Evolutionary conservation across 257 asterid species (phyloP).

Genomic region (Forsythia suspensa): DNA sequence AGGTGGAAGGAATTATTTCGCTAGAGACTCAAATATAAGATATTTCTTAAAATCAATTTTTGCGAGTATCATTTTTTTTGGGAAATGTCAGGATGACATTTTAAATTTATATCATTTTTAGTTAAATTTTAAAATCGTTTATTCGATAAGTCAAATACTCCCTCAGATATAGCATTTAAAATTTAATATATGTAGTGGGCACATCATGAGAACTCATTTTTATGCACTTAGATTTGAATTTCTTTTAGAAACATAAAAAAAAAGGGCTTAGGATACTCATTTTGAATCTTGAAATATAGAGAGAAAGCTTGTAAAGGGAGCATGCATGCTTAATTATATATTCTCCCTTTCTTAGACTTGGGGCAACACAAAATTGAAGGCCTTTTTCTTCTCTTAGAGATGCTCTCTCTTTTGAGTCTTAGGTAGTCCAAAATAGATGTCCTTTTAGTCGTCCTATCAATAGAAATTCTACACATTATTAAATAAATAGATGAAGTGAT

Average conservation of each 20-base stretch:
- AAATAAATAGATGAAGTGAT: too few species aligned
- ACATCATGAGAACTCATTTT: neutral
- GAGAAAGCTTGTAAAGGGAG: constrained; percentile 31
- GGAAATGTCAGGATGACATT: too few species aligned
- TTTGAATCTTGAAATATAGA: constrained; percentile 23
- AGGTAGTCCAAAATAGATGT: too few species aligned
- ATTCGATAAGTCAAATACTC: neutral
- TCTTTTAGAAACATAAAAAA: neutral
- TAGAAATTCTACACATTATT: too few species aligned
- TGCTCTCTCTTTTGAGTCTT: neutral
- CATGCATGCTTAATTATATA: constrained; percentile 8
- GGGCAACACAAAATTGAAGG: constrained; percentile 21
- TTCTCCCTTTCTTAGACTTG: constrained; percentile 21
- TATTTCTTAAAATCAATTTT: too few species aligned
- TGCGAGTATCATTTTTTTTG: too few species aligned
- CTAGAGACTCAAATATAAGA: too few species aligned
- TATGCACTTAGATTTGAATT: neutral
- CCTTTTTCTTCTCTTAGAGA: constrained; percentile 13
- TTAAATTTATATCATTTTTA: too few species aligned
- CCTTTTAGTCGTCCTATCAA: too few species aligned
- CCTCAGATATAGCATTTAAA: too few species aligned
- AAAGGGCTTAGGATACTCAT: constrained; percentile 35
- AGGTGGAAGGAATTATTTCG: too few species aligned
- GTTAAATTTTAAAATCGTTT: too few species aligned
- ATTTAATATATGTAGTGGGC: neutral